Conservation (phyloP, 2,329 filamentous ascomycete species). For the Chaetothyriales sp. region DNA sequence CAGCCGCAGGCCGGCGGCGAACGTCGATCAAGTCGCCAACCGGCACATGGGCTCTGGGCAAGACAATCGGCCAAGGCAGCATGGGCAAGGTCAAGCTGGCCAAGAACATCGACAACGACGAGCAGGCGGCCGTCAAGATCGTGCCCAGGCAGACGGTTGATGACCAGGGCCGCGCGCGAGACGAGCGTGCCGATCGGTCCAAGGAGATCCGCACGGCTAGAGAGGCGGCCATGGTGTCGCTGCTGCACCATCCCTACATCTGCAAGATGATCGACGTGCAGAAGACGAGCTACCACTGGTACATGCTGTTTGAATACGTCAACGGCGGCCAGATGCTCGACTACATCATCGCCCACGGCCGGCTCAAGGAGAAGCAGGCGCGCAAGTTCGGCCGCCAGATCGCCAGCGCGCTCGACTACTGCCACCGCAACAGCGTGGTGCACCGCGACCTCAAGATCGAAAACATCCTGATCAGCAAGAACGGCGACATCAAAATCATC, state of each 20-base stretch:
- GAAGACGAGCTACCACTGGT: conserved; percentile 96
- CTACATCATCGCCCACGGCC: conserved; percentile 97
- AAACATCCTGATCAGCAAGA: conserved; percentile 98
- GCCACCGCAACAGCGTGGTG: conserved; percentile 94
- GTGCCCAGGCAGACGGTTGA: conserved; percentile 82
- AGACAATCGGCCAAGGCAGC: conserved; percentile 92
- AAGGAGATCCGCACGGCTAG: conserved; percentile 91
- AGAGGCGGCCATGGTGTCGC: conserved; percentile 89
- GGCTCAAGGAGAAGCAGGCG: conserved; percentile 95
- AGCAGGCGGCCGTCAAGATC: conserved; percentile 96
- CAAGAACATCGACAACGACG: conserved; percentile 73
- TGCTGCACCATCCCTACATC: conserved; percentile 89
- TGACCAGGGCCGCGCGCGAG: conserved; percentile 56
- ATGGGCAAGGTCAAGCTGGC: conserved; percentile 99
- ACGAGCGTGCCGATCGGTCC: conserved; percentile 86
- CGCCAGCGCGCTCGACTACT: conserved; percentile 90
- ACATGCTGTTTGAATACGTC: conserved; percentile 99
- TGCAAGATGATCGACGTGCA: conserved; percentile 92
- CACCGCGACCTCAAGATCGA: conserved; percentile 97
- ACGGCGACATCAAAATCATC: conserved; percentile 97
- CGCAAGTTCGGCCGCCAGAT: conserved; percentile 97
- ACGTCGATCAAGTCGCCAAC: conserved; percentile 83
- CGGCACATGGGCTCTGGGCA: conserved; percentile 87
- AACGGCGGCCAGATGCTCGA: conserved; percentile 99
- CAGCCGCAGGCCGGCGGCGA: conserved; percentile 38